Conservation (phyloP, 192 early-diverging fungal genomes). For the Coemansia sp. region DNA sequence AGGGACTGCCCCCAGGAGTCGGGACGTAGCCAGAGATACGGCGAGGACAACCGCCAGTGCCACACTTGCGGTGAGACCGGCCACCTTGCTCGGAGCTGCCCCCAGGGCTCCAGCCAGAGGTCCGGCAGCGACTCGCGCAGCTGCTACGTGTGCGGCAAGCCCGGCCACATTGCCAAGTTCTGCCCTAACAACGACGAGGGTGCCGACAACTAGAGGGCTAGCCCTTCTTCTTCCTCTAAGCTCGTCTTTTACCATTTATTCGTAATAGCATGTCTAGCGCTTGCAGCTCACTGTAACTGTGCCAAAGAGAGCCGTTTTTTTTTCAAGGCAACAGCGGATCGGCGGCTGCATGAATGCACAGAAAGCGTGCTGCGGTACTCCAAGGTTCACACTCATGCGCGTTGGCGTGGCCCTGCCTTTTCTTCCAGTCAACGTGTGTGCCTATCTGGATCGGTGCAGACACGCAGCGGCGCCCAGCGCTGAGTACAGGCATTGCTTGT, state of each 20-base stretch:
- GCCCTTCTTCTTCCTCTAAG: not conserved
- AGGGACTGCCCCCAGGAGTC: conserved; percentile 35
- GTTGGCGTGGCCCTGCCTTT: not conserved
- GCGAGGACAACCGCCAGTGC: conserved; percentile 12
- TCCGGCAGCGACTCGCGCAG: not conserved
- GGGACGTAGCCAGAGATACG: not conserved
- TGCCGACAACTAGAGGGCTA: not conserved
- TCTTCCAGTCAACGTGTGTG: not conserved
- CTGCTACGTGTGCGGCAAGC: conserved; percentile 49
- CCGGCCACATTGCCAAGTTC: conserved; percentile 50
- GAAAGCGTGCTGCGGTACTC: not conserved
- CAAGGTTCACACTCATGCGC: not conserved
- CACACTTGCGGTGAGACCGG: conserved; percentile 48
- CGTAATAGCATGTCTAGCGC: not conserved
- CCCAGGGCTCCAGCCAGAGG: conserved; percentile 3
- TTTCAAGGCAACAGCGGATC: not conserved
- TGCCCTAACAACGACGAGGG: conserved; percentile 27
- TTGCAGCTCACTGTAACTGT: conserved; percentile 1
- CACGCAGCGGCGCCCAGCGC: not conserved
- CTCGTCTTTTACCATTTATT: not conserved
- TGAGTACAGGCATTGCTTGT: not conserved
- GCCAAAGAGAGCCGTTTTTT: not conserved
- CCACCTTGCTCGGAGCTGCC: conserved; percentile 52
- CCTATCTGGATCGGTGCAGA: not conserved
- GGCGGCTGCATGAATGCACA: not conserved